These are phyloP conservation scores for Rubus idaeus DNA, from an alignment of 306 rosid species.

Conservation along the genomic window DNA sequence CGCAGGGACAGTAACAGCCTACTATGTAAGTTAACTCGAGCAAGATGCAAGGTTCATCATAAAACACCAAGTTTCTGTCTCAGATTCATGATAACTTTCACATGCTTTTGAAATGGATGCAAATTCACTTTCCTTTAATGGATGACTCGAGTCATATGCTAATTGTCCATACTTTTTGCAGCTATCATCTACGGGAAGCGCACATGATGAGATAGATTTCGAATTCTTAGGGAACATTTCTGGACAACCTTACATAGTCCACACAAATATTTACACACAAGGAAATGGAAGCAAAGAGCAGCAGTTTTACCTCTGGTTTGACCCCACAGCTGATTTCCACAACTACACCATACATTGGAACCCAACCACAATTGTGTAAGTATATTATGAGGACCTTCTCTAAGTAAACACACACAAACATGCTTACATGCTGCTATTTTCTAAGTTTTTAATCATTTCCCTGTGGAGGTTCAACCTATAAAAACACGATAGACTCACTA, in stretches of 20 bases:
- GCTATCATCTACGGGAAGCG: constrained; percentile 68
- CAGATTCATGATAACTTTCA: not conserved
- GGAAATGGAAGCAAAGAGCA: constrained; percentile 86
- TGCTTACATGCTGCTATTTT: not conserved
- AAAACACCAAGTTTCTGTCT: not conserved
- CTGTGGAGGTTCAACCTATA: not conserved
- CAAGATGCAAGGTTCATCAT: too few species aligned
- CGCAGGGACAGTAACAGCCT: constrained; percentile 85
- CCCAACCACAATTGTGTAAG: constrained; percentile 74
- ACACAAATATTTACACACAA: constrained; percentile 62
- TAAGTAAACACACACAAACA: not conserved
- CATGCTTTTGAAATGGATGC: not conserved
- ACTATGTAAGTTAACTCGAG: constrained; percentile 51
- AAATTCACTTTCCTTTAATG: not conserved
- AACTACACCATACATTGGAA: constrained; percentile 95
- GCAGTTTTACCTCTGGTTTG: constrained; percentile 84
- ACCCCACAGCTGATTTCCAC: constrained; percentile 77
- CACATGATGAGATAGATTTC: constrained; percentile 86
- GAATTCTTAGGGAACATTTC: constrained; percentile 84
- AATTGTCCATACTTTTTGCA: constrained; percentile 33
- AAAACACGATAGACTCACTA: not conserved
- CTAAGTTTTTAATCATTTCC: not conserved
- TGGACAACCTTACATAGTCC: constrained; percentile 79
- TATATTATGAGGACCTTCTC: constrained; percentile 14
- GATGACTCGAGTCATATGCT: not conserved